Evolutionary conservation across 305 asterid species (phyloP), one percentile per base, ranked within the genome.

Genomic region (Euphrasia arctica): DNA sequence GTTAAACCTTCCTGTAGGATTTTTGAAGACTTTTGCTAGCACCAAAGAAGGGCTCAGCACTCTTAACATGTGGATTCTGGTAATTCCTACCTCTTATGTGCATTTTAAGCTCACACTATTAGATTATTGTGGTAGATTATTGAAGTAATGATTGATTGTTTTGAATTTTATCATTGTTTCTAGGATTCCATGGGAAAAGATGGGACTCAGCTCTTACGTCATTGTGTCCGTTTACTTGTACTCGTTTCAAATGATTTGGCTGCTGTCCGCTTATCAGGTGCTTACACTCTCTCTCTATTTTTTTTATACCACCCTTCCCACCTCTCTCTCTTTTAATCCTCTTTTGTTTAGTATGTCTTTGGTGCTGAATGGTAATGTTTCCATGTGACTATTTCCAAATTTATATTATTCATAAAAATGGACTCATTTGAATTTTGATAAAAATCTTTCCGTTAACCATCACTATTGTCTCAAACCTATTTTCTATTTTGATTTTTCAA

Each of bases 181-280:
- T 18, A 94, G 99, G 99, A 94, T 73, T 90, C 99, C 54, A 79
- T 94, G 96, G 99, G 99, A 50, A 94, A 94, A 82, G 96, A 94
- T 79, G 97, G 96, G 78, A 94, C 99, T 55, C 99, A 94, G 80
- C 96, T 94, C 69, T 79, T 94, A 87, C 99, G 99, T 31, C 99
- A 90, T 79, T 94, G 99, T 74, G 95, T 91, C 69, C 98, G 99
- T 67, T 69, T 94, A 55, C 97, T 94, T 65, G 89, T 94, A 64
- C 95, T 76, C 9, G 87, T 94, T 75, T 90, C 99, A 60, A 90
- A 88, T 58, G 96, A 94, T 80, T 74, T 94, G 65, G 90, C 84
- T 67, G 96, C 98, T 34, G 95, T 94, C 32, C 95, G 99, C 65
- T 79, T 83, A 68, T 94, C 99, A 76, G 99, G 99, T 94, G 67